These are phyloP conservation scores for Ceriops decandra DNA, from an alignment of 345 rosid genomes.

Conservation along the genomic window DNA sequence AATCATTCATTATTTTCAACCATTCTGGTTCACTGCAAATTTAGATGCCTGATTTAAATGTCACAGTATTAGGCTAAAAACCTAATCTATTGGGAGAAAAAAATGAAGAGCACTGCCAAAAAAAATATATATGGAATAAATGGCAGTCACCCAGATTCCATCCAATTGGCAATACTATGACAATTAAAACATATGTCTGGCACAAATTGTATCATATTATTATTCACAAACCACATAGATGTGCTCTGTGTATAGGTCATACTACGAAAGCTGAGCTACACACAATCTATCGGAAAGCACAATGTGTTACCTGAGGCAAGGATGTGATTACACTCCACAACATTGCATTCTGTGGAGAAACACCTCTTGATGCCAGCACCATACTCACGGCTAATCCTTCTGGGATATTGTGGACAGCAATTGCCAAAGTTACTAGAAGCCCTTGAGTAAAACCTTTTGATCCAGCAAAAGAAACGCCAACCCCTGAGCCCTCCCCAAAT, in stretches of 20 bases:
- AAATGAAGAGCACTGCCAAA: too few relatives aligned
- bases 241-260: not conserved
- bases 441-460: conserved; percentile 97
- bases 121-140: too few relatives aligned
- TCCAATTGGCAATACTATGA: too few relatives aligned
- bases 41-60: too few relatives aligned
- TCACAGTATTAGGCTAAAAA: too few relatives aligned
- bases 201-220: too few relatives aligned
- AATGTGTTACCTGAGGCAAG: conserved; percentile 75
- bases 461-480: conserved; percentile 99
- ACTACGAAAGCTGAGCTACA: not conserved
- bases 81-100: too few relatives aligned
- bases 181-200: too few relatives aligned
- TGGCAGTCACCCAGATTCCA: too few relatives aligned
- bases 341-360: conserved; percentile 99
- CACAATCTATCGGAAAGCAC: not conserved
- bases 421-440: conserved; percentile 92
- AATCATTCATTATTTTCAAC: too few relatives aligned
- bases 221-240: not conserved
- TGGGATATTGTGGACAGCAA: conserved; percentile 96
- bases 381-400: conserved; percentile 99
- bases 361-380: conserved; percentile 98
- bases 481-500: conserved; percentile 98
- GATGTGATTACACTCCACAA: conserved; percentile 98
- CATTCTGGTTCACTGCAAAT: too few relatives aligned